Evolutionary conservation across 1,284 basidiomycete genomes (phyloP).

Genomic region (Ganoderma multipileum): DNA sequence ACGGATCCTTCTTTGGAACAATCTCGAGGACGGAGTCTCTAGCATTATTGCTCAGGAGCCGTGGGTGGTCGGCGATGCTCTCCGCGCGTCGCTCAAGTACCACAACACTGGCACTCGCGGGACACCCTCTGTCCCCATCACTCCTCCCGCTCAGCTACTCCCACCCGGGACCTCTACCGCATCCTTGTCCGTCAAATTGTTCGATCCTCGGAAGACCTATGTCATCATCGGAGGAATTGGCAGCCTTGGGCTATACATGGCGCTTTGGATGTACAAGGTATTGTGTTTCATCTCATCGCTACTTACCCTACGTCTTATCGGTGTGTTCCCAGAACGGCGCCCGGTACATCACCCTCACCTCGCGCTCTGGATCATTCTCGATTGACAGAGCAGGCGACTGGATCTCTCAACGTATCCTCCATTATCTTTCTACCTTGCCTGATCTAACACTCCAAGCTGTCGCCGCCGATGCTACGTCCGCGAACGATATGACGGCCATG

Average conservation of each 20-base stretch:
- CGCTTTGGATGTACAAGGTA: conserved; percentile 50
- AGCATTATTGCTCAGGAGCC: conserved; percentile 9
- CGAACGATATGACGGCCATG: conserved; percentile 28
- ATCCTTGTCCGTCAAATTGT: background rate
- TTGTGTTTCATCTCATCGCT: background rate
- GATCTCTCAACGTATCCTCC: conserved; percentile 37
- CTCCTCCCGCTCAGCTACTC: background rate
- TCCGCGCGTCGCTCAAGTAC: background rate
- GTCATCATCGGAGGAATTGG: conserved; percentile 31
- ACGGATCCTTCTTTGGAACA: conserved; percentile 15
- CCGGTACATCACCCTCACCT: conserved; percentile 45
- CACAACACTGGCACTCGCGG: background rate
- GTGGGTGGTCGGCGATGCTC: conserved; percentile 19
- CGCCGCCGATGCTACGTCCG: conserved; percentile 41
- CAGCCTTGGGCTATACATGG: conserved; percentile 40
- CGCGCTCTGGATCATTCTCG: conserved; percentile 42
- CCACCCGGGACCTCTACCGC: background rate
- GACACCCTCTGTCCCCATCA: background rate
- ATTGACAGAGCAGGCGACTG: conserved; percentile 31
- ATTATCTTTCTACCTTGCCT: conserved; percentile 38
- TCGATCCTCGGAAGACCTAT: conserved; percentile 27
- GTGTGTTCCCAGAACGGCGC: conserved; percentile 43
- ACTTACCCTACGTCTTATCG: background rate
- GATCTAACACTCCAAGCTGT: conserved; percentile 40
- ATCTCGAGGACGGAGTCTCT: conserved; percentile 7